Base-by-base conservation (phyloP, 2,329 filamentous ascomycete genomes). In the Ophiostoma perfectum region DNA sequence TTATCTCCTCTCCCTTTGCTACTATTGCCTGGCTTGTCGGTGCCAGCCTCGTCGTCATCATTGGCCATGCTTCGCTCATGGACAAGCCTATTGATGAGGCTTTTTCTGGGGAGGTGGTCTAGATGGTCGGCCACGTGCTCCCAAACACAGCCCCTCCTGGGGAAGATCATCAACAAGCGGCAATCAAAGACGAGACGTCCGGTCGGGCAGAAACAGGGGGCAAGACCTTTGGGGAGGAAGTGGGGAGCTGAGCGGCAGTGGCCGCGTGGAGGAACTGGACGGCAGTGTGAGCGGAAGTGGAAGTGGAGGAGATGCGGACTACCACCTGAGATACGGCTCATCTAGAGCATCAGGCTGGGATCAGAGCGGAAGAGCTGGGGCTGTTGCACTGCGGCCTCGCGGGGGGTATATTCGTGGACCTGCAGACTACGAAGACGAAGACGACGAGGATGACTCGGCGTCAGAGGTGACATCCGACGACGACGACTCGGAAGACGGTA, bases 101-200 rank as follows among this genome's bases (percentile, higher is more conserved):
- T 97, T 99, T 99, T 97, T 97, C 94, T 86, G 95, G 96, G 93
- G 95, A 99, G 94, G 94, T 95, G 93, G 95, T 99, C 91, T 99
- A 98, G 89, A 86, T 96, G 93, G 93, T 98, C 95, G 94, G 92
- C 94, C 94, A 95, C 95, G 90, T 95, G 90, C 93, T 97, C 94
- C 93, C 86, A 85, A 89, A 88, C 82, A 80, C 85, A 89, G 90
- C 93, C 93, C 93, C 91, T 89, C 84, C 87, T 93, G 91, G 94
- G 94, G 93, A 97, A 97, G 94, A 97, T 92, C 93, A 95, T 91
- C 92, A 86, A 90, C 69, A 49, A 70, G 65, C 44, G 65, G 67
- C 64, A 70, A 65, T 38, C 66, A 65, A 63, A 64, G 92, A 90
- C 90, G 88, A 86, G 87, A 72, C 69, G 80, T 80, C 76, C 76